Conservation (phyloP, 78 protist species). For the Speleostelium caveatum region DNA sequence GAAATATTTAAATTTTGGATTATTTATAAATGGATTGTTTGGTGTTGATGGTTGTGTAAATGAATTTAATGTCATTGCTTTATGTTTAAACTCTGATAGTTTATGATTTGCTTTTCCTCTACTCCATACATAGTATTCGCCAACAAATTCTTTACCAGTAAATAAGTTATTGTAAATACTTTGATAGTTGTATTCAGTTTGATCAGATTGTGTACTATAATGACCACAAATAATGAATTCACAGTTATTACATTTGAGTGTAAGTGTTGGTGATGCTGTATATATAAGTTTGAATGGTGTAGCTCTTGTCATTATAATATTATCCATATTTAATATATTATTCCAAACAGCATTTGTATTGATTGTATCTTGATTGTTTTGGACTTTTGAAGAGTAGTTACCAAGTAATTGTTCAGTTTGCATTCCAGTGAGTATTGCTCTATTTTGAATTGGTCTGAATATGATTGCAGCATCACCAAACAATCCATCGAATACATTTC, state of each 20-base stretch:
- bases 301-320: not conserved
- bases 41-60: no score
- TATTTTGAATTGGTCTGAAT: conserved; percentile 4
- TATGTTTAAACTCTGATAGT: not conserved
- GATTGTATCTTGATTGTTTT: not conserved
- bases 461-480: conserved; percentile 17
- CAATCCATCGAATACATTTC: conserved; percentile 15
- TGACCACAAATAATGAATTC: not conserved
- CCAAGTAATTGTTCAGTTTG: not conserved
- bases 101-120: not conserved
- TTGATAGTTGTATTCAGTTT: not conserved
- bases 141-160: no score
- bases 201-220: not conserved
- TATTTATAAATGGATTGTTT: no score
- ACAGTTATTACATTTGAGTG: not conserved
- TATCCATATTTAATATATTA: not conserved
- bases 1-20: no score
- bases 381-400: not conserved
- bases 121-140: no score
- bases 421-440: not conserved
- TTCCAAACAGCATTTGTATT: not conserved
- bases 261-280: not conserved
- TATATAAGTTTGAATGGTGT: not conserved
- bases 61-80: not conserved
- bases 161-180: no score